A percentile compares a stretch with the other conserved stretches of the same genome.
phyloP scores from a whole-genome alignment of 1,284 basidiomycete species.

The Cutaneotrichosporon sp. region DNA sequence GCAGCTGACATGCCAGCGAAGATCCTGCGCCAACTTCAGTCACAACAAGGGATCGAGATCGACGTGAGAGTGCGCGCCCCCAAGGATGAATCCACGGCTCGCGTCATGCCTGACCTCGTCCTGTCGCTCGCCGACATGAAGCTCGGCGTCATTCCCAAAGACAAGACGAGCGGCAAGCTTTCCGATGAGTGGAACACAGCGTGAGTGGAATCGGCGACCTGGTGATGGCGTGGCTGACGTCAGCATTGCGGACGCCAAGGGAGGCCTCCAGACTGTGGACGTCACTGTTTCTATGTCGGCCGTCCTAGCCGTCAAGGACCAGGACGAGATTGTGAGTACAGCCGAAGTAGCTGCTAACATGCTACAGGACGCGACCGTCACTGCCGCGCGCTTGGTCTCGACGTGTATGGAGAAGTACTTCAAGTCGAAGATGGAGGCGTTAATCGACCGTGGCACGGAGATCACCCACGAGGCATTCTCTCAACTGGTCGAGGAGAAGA shows the following conservation, averaged over 20 bases:
- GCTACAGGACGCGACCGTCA: constrained; percentile 69
- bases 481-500: constrained; percentile 64
- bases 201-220: constrained; percentile 21
- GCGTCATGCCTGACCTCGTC: constrained; percentile 40
- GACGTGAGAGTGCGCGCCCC: constrained; percentile 41
- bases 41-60: constrained; percentile 38
- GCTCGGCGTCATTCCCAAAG: constrained; percentile 51
- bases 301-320: constrained; percentile 83
- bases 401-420: constrained; percentile 84
- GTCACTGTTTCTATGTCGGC: constrained; percentile 72
- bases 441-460: constrained; percentile 86
- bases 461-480: constrained; percentile 85
- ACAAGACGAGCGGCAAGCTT: constrained; percentile 50
- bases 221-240: not conserved
- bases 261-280: constrained; percentile 68
- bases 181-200: constrained; percentile 58
- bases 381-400: constrained; percentile 75
- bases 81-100: constrained; percentile 46
- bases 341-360: constrained; percentile 15
- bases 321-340: constrained; percentile 74
- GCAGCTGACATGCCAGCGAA: constrained; percentile 38
- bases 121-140: constrained; percentile 39
- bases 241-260: constrained; percentile 35
- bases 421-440: constrained; percentile 80
- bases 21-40: constrained; percentile 45